Evolutionary conservation across 169 alveolate genomes (phyloP).

Genomic region (Eimeria brunetti): DNA sequence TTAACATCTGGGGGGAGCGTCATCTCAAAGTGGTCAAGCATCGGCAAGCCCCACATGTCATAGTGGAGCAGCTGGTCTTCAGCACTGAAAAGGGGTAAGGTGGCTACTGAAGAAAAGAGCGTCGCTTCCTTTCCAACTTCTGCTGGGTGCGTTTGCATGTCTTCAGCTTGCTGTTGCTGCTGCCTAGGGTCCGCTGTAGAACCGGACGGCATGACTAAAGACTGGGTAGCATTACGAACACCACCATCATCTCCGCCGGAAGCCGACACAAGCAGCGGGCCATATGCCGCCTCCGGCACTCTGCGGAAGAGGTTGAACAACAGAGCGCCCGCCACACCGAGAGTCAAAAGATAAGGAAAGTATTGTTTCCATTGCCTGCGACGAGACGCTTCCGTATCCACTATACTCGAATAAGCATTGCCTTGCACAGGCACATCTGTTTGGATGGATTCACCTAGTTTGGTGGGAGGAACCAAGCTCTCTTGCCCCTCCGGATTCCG

Average conservation of each 20-base stretch:
- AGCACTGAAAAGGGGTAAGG: neutral
- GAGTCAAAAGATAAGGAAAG: neutral
- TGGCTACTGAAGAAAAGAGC: neutral
- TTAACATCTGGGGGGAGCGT: conserved; percentile 4
- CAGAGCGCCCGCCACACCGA: neutral
- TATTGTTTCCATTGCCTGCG: neutral
- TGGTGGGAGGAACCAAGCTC: neutral
- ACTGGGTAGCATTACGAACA: no score
- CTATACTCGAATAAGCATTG: neutral
- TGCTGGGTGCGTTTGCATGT: neutral
- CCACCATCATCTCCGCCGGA: neutral
- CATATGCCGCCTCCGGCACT: neutral
- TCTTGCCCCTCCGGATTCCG: neutral
- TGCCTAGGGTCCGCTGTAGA: neutral
- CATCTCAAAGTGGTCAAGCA: conserved; percentile 24
- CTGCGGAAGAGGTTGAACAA: neutral
- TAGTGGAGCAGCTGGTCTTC: neutral
- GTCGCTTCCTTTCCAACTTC: neutral
- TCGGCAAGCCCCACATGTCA: conserved; percentile 41
- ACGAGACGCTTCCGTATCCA: neutral
- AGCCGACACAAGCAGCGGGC: neutral
- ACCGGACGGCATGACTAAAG: neutral
- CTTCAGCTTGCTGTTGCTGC: neutral
- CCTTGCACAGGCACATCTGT: neutral
- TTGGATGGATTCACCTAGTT: neutral